These are phyloP conservation scores for Puccinia hordei DNA, from an alignment of 1,284 basidiomycete species.

Conservation along the genomic window DNA sequence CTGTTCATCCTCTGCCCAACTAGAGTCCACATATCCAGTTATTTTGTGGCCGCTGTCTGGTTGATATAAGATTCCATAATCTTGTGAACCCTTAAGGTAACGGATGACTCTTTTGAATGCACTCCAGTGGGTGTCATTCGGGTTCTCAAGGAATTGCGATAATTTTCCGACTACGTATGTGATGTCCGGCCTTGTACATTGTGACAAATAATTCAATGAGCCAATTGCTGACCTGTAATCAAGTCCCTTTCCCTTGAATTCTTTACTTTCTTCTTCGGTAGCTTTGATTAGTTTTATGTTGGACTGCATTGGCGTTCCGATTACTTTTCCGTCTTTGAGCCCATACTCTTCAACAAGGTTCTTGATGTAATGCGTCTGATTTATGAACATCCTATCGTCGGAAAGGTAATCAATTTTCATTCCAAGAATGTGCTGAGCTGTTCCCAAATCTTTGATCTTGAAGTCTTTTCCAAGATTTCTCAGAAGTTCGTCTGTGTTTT, in stretches of 20 bases:
- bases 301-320: conserved; percentile 27
- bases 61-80: conserved; percentile 19
- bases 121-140: too few species aligned
- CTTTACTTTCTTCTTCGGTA: conserved; percentile 20
- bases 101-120: conserved; percentile 5
- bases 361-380: conserved; percentile 17
- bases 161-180: too few species aligned
- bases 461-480: not conserved
- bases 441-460: too few species aligned
- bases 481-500: conserved; percentile 17
- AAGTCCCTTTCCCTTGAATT: conserved; percentile 5
- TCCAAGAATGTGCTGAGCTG: too few species aligned
- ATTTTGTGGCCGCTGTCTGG: not conserved
- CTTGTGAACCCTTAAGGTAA: conserved; percentile 18
- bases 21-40: conserved; percentile 17
- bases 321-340: conserved; percentile 10
- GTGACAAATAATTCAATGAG: conserved; percentile 22
- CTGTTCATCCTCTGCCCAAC: conserved; percentile 17
- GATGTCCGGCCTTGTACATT: conserved; percentile 29
- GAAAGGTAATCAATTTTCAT: too few species aligned
- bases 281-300: conserved; percentile 4
- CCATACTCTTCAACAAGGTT: conserved; percentile 13
- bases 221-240: conserved; percentile 26
- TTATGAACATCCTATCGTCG: too few species aligned
- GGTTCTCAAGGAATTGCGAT: too few species aligned